Percentiles rank a stretch among this genome's conserved stretches.
phyloP scores from a whole-genome alignment of 441 rosid genomes.

The Rhodomyrtus psidioides region DNA sequence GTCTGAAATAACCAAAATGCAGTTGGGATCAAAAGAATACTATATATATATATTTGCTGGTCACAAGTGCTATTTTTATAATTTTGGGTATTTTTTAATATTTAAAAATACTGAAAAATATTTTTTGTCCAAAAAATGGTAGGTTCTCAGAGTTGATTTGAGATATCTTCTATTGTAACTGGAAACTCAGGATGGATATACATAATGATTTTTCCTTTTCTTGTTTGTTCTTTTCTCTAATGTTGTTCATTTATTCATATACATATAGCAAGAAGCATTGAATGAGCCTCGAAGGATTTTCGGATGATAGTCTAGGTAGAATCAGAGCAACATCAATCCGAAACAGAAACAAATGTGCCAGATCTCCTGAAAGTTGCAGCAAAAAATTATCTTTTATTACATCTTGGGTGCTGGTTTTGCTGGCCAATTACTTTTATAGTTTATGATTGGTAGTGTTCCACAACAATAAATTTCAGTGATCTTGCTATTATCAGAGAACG shows the following conservation, averaged over 20 bases:
- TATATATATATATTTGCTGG: no score
- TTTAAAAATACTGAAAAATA: no score
- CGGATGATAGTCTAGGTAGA: background rate
- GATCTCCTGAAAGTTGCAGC: background rate
- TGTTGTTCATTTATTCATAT: background rate
- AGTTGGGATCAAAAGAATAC: no score
- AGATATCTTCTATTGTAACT: no score
- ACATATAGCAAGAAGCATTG: background rate
- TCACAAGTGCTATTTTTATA: no score
- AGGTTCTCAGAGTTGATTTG: no score
- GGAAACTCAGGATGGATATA: no score
- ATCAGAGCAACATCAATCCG: background rate
- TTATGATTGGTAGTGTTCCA: background rate
- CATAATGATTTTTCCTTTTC: no score
- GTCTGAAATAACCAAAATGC: no score
- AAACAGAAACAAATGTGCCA: background rate
- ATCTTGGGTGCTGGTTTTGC: background rate
- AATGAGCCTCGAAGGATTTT: background rate
- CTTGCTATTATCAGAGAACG: background rate
- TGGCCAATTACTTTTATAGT: background rate
- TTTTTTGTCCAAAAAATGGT: no score
- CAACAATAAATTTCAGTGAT: background rate
- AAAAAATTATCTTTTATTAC: background rate
- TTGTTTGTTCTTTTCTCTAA: no score
- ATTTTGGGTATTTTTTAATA: no score